Conservation (phyloP, 306 rosid species). For the Cyclanthera cordifolia region DNA sequence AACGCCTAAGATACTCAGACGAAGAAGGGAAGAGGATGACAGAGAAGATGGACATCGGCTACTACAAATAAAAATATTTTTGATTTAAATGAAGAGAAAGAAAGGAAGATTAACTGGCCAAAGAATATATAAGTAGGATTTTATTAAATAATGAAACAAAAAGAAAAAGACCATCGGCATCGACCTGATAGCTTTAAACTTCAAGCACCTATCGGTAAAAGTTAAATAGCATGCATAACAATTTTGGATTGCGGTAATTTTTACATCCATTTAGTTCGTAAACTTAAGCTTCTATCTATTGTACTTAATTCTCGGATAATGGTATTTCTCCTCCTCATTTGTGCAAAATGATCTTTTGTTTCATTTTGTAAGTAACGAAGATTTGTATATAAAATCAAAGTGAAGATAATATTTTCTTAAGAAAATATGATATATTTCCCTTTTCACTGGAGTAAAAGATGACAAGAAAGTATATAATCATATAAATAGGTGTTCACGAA, state of each 20-base stretch:
- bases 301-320: not conserved
- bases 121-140: not conserved
- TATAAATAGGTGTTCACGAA: not conserved
- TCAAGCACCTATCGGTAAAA: not conserved
- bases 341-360: not conserved
- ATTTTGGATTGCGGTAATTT: not conserved
- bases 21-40: no score
- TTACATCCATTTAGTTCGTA: not conserved
- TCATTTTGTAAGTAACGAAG: not conserved
- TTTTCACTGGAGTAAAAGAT: not conserved
- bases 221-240: not conserved
- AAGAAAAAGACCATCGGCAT: not conserved
- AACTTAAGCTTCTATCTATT: not conserved
- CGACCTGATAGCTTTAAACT: not conserved
- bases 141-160: not conserved
- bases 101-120: not conserved
- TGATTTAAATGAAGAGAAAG: not conserved
- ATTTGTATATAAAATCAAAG: not conserved
- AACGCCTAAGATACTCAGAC: no score
- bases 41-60: no score
- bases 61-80: not conserved
- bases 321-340: not conserved
- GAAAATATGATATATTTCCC: no score
- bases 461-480: not conserved
- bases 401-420: not conserved